Percentiles rank a stretch among this genome's conserved stretches.
phyloP scores from a whole-genome alignment of 352 stramenopile species.

The Pythium rishiriense region DNA sequence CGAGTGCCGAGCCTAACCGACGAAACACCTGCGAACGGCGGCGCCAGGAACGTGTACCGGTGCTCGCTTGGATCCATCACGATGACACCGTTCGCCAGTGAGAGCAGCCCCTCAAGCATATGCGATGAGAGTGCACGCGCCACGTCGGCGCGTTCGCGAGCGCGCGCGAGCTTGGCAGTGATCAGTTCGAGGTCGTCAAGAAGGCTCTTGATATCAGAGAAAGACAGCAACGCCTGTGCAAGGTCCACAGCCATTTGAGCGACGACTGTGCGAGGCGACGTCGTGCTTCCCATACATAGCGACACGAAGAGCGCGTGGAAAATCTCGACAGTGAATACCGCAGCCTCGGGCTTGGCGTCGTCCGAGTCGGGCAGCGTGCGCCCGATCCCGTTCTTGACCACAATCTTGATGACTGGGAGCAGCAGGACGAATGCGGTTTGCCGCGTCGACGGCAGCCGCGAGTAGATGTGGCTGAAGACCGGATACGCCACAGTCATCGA shows the following conservation, averaged over 20 bases:
- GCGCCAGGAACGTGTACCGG: conserved; percentile 1
- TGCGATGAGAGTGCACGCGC: too few relatives aligned
- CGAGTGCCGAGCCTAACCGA: neutral
- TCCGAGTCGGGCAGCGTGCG: conserved; percentile 17
- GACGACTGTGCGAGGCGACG: conserved; percentile 3
- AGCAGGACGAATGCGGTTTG: conserved; percentile 28
- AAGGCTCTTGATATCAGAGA: conserved; percentile 6
- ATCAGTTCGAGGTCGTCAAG: neutral
- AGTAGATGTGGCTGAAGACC: conserved; percentile 21
- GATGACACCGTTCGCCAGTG: neutral
- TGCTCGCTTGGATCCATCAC: too few relatives aligned
- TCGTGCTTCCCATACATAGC: conserved; percentile 16
- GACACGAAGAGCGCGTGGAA: conserved; percentile 29
- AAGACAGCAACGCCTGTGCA: conserved; percentile 6
- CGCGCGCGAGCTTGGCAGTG: neutral
- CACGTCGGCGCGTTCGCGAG: neutral
- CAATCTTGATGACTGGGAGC: conserved; percentile 44
- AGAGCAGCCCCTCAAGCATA: neutral
- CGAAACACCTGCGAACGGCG: neutral
- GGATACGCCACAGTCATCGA: conserved; percentile 19
- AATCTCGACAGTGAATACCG: conserved; percentile 25
- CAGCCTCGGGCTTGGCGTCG: conserved; percentile 31
- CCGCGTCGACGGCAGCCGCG: conserved; percentile 1
- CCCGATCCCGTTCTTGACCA: conserved; percentile 41
- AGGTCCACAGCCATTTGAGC: conserved; percentile 12